Conservation (phyloP, 495 filamentous ascomycete genomes). For the Talaromyces proteolyticus region DNA sequence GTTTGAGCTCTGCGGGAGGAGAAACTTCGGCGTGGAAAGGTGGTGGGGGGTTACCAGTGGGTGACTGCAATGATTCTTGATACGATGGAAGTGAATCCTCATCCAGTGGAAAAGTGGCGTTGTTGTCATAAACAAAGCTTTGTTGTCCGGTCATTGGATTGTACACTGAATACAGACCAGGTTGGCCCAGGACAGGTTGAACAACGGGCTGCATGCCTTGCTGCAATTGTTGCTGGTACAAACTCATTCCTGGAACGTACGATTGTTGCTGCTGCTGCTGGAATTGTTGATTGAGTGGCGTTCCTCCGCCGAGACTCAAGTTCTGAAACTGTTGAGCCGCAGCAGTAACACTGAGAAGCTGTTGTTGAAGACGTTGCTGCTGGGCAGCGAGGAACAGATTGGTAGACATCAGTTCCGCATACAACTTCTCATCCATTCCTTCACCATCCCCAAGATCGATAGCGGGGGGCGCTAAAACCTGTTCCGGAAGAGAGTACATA, state of each 20-base stretch:
- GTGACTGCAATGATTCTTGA: conserved; percentile 34
- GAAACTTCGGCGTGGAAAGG: conserved; percentile 72
- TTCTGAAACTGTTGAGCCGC: conserved; percentile 72
- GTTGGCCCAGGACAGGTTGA: conserved; percentile 61
- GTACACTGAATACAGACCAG: conserved; percentile 73
- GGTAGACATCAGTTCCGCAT: conserved; percentile 77
- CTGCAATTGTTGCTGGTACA: conserved; percentile 66
- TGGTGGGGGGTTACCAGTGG: conserved; percentile 43
- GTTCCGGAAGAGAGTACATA: conserved; percentile 68
- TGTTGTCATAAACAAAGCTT: conserved; percentile 61
- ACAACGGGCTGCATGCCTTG: conserved; percentile 67
- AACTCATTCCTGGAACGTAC: conserved; percentile 40
- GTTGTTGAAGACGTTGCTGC: conserved; percentile 75
- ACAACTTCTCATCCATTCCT: conserved; percentile 73
- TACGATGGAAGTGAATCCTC: conserved; percentile 16
- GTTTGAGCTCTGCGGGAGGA: conserved; percentile 58
- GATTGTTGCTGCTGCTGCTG: conserved; percentile 14
- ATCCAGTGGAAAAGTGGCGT: conserved; percentile 29
- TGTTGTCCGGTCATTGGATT: conserved; percentile 80
- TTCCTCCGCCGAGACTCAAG: conserved; percentile 51
- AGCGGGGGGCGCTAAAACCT: conserved; percentile 79
- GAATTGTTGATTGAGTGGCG: conserved; percentile 33
- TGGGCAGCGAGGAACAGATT: conserved; percentile 83
- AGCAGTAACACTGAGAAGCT: conserved; percentile 49
- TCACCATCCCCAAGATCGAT: conserved; percentile 61